Evolutionary conservation across 1,139 yeast species (phyloP), one percentile per base, ranked within the genome.

Genomic region (Lodderomyces elongisporus): DNA sequence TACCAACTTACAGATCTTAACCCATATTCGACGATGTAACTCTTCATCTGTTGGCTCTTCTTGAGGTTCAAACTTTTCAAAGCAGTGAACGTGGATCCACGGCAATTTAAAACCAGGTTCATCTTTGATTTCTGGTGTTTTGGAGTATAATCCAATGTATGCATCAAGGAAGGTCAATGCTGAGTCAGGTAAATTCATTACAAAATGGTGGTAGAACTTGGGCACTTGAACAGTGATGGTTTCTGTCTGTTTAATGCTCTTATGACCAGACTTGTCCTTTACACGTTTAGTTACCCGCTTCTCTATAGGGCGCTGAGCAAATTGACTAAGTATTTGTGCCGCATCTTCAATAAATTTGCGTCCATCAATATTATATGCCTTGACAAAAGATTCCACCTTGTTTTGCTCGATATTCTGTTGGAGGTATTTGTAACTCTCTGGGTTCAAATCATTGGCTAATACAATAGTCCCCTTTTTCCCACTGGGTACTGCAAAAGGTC

Each of bases 401-500:
- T 93, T 93, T 23, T 67, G 51, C 4, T 47, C 50, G 33, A 85
- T 74, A 51, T 93, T 93, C 18, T 71, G 71, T 30, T 65, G 56
- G 58, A 93, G 67, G 47, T 83, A 82, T 43, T 75, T 74, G 58
- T 62, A 84, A 35, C 95, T 80, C 41, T 83, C 85, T 0, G 97
- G 97, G 50, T 93, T 93, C 52, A 93, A 67, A 55, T 93, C 99
- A 54, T 89, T 93, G 13, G 97, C 96, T 48, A 89, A 65, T 0
- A 85, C 95, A 35, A 89, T 57, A 3, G 79, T 85, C 14, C 73
- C 70, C 41, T 82, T 85, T 56, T 84, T 88, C 13, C 89, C 98
- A 1, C 96, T 96, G 0, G 99, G 99, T 1, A 91, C 77, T 1
- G 95, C 93, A 64, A 93, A 93, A 3, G 99, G 99, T 0, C 99